phyloP scores from a whole-genome alignment of 2,329 filamentous ascomycete species.

The Colletotrichum sublineola region DNA sequence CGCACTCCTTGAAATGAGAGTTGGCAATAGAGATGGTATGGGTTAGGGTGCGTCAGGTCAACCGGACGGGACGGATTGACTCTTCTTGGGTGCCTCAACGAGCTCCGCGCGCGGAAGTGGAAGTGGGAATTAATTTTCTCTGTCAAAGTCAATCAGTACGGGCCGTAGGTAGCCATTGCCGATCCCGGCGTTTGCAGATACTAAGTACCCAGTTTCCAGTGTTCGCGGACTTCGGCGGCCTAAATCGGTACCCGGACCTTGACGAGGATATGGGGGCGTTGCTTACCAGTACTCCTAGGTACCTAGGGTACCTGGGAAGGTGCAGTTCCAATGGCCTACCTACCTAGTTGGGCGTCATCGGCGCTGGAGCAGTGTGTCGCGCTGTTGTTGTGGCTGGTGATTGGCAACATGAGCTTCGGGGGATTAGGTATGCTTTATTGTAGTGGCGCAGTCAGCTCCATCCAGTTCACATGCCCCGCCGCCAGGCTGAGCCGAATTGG shows the following conservation, averaged over 20 bases:
- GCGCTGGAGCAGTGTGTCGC: background rate
- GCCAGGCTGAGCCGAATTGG: conserved; percentile 3
- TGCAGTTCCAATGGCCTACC: conserved; percentile 14
- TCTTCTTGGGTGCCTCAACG: conserved; percentile 30
- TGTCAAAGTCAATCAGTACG: conserved; percentile 31
- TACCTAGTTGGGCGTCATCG: background rate
- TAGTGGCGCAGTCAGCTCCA: conserved; percentile 22
- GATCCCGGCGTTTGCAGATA: conserved; percentile 39
- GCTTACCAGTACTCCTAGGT: too few species aligned
- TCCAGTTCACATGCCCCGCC: background rate
- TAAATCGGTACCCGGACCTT: conserved; percentile 38
- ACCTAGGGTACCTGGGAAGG: background rate
- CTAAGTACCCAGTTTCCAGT: conserved; percentile 18
- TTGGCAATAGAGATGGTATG: background rate
- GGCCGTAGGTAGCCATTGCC: conserved; percentile 41
- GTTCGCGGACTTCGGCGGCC: conserved; percentile 33
- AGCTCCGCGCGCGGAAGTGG: conserved; percentile 42
- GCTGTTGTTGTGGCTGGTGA: background rate
- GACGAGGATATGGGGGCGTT: background rate
- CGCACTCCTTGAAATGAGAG: background rate
- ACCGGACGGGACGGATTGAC: background rate
- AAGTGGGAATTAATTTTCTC: conserved; percentile 39
- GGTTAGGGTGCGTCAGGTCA: background rate
- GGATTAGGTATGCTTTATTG: background rate
- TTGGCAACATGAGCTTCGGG: too few species aligned